These are phyloP conservation scores for Magnaporthiopsis incrustans DNA, from an alignment of 2,329 filamentous ascomycete species.

Conservation along the genomic window DNA sequence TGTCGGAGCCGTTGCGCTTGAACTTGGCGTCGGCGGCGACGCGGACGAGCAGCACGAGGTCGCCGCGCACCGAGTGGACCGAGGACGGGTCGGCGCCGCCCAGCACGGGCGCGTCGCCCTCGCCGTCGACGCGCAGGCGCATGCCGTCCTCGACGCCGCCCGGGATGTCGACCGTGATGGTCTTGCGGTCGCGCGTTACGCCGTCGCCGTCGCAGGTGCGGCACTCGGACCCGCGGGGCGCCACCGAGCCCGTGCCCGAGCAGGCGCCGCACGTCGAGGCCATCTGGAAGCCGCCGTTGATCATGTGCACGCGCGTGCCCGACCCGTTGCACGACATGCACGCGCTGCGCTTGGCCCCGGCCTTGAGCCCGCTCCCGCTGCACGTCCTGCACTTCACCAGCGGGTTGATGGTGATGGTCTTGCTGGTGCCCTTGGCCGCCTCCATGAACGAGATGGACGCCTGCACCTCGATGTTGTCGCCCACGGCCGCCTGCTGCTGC, in stretches of 20 bases:
- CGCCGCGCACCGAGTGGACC: slow-evolving; percentile 63
- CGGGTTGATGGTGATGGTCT: slow-evolving; percentile 82
- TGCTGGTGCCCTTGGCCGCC: slow-evolving; percentile 81
- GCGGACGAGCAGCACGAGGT: slow-evolving; percentile 84
- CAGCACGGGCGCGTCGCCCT: slow-evolving; percentile 79
- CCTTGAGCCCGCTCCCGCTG: slow-evolving; percentile 73
- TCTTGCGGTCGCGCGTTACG: slow-evolving; percentile 74
- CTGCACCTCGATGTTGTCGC: slow-evolving; percentile 93
- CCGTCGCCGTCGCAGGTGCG: slow-evolving; percentile 72
- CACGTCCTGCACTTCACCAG: slow-evolving; percentile 77
- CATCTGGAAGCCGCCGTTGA: slow-evolving; percentile 94
- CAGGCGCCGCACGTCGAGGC: slow-evolving; percentile 79
- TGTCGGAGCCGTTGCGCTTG: slow-evolving; percentile 76
- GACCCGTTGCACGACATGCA: slow-evolving; percentile 82
- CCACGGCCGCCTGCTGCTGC: slow-evolving; percentile 69
- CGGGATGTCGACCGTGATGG: slow-evolving; percentile 83
- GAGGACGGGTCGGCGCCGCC: slow-evolving; percentile 58
- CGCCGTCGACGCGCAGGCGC: slow-evolving; percentile 75
- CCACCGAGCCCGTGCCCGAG: slow-evolving; percentile 66
- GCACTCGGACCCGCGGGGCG: slow-evolving; percentile 77
- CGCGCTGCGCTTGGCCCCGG: slow-evolving; percentile 61
- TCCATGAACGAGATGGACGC: slow-evolving; percentile 93
- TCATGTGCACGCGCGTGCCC: slow-evolving; percentile 77
- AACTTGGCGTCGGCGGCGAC: slow-evolving; percentile 90
- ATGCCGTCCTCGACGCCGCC: slow-evolving; percentile 95